Evolutionary conservation across 2,329 filamentous ascomycete species (phyloP).

Genomic region (Mariannaea sp.): DNA sequence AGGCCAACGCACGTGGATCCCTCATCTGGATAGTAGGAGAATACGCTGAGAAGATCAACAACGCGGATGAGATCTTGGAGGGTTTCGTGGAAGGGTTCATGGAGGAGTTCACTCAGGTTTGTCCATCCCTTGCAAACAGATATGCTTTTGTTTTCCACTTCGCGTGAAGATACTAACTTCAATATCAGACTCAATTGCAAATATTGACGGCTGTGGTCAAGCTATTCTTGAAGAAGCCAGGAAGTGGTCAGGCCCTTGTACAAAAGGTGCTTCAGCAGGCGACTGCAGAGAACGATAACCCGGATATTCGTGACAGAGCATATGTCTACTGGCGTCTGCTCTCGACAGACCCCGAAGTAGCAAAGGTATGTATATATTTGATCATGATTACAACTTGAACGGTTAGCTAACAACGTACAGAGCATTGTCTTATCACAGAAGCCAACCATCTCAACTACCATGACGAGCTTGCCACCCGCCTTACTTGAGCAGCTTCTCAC

Average conservation of each 20-base stretch:
- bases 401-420: conserved; percentile 39
- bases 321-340: conserved; percentile 98
- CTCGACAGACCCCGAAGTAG: conserved; percentile 87
- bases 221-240: conserved; percentile 94
- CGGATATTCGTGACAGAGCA: conserved; percentile 93
- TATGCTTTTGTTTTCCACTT: not conserved
- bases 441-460: conserved; percentile 91
- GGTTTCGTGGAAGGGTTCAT: conserved; percentile 93
- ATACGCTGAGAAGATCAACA: conserved; percentile 98
- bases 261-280: conserved; percentile 93
- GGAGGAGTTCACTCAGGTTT: conserved; percentile 92
- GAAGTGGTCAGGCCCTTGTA: conserved; percentile 86
- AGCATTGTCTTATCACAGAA: conserved; percentile 92
- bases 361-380: conserved; percentile 64
- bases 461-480: conserved; percentile 81
- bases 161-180: not conserved
- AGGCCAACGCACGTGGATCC: conserved; percentile 86
- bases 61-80: conserved; percentile 91
- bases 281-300: conserved; percentile 95
- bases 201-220: conserved; percentile 97
- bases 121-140: conserved; percentile 39
- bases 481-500: conserved; percentile 88
- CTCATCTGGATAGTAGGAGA: conserved; percentile 99
- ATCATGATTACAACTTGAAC: not conserved
- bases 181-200: conserved; percentile 84